Conservation (phyloP, 208 protist species). For the Leishmania amazonensis region DNA sequence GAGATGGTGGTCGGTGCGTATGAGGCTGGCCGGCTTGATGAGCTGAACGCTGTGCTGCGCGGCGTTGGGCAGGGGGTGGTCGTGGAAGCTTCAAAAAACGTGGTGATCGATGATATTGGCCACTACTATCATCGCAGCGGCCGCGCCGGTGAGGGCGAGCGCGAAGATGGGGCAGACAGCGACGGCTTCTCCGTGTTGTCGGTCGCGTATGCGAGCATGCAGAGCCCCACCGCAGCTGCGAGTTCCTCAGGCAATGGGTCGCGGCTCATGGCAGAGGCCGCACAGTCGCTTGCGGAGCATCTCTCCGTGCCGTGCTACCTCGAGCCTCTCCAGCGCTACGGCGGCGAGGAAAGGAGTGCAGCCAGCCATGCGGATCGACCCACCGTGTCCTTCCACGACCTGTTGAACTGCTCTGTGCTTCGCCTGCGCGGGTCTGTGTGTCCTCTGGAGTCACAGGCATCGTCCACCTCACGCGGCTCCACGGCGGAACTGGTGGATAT, state of each 20-base stretch:
- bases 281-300: constrained; percentile 23
- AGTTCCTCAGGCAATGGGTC: not conserved
- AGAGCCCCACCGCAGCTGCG: not conserved
- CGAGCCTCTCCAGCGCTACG: constrained; percentile 35
- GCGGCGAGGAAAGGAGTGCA: not conserved
- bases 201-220: constrained; percentile 9
- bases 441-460: constrained; percentile 1
- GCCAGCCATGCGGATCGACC: not conserved
- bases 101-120: constrained; percentile 34
- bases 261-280: constrained; percentile 15
- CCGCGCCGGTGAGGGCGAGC: not conserved
- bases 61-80: constrained; percentile 33
- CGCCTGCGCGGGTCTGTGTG: constrained; percentile 24
- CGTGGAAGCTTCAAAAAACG: constrained; percentile 28
- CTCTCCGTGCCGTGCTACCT: constrained; percentile 22
- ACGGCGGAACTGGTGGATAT: constrained; percentile 30
- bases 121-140: constrained; percentile 23
- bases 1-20: constrained; percentile 33
- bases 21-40: constrained; percentile 34
- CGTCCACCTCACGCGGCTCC: not conserved
- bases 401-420: constrained; percentile 29
- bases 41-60: constrained; percentile 60
- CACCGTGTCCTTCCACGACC: constrained; percentile 26
- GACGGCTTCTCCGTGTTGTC: constrained; percentile 17
- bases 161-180: not conserved